Base-by-base conservation (phyloP, 371 early-diverging fungal species). In the Massospora cicadina region DNA sequence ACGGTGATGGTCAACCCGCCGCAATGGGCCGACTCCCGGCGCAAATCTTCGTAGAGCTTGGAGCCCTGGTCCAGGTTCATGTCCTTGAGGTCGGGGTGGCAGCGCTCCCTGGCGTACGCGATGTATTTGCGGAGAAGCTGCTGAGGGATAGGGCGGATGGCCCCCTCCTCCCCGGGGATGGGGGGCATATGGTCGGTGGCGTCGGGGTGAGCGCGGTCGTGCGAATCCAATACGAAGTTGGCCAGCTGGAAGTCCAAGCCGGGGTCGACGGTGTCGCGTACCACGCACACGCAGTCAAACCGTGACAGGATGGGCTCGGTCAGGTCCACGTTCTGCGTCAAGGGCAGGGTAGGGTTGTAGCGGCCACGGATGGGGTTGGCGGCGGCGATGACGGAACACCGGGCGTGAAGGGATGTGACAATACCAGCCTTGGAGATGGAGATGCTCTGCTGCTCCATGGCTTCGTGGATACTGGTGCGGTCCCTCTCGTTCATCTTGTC, bases 401-500 rank as follows among this genome's bases (percentile, higher is more conserved):
- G 85, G 0, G 99, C 99, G 68, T 95, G 91, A 26, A 99, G 78
- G 0, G 93, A 86, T 0, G 98, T 91, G 57, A 97, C 91, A 65
- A 99, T 98, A 71, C 95, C 98, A 28, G 99, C 99, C 74, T 99
- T 99, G 60, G 95, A 91, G 43, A 99, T 90, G 55, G 95, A 94
- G 67, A 99, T 97, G 70, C 88, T 85, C 74, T 99, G 99, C 74
- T 99, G 99, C 76, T 99, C 99, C 99, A 99, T 99, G n/a, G 97
- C 98, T 78, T 99, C 99, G 82, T 98, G 99, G 71, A 99, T 98
- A 60, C 88, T 84, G 1, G 90, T 90, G 56, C 96, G 80, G 69
- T 97, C 98, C 54, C 82, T 76, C 66, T 99, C 99, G 68, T 94
- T 93, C 98, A 99, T 99, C 74, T 99, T 99, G 74, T 99, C 99